Base-by-base conservation (phyloP, 495 filamentous ascomycete species). In the Penicillium canescens region DNA sequence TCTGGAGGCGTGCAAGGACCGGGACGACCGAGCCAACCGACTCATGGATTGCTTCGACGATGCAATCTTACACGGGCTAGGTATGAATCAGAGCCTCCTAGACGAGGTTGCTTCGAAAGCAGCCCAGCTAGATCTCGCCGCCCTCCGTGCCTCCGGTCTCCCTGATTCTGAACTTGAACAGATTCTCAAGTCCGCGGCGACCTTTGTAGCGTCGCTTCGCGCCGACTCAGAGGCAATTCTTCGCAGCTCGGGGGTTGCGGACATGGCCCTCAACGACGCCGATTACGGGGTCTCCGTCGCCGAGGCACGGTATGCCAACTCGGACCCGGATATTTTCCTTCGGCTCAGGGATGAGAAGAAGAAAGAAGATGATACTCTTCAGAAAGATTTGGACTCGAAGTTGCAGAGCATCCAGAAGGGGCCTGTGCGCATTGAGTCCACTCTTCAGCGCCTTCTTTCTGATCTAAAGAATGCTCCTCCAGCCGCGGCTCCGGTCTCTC, bases 31-130 rank as follows among this genome's bases (percentile, higher is more conserved):
- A 52, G 78, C 78, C 16, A 81, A 82, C 53, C 63, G 67, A 34
- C 65, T 81, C 8, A 81, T 81, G 75, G 77, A 82, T 56, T 68
- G 76, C 7, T 78, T 82, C 47, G 78, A 82, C 43, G 73, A 77
- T 47, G 78, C 76, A 11, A 77, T 80, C 14, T 63, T 81, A 51
- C 72, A 78, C 46, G 78, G 78, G 2, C 62, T 82, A 20, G 79
- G 79, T 52, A 71, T 75, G 23, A 81, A 81, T 46, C 78, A 81
- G 57, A 74, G 73, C 34, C 67, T 79, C 16, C 70, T 82, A 43
- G 79, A 82, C 54, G 76, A 78, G 28, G 61, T 79, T 52, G 63
- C 72, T 23, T 45, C 60, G 20, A 79, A 76, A 49, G 55, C 69
- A 46, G 62, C 66, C 14, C 68, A 57, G 46, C 67, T 79, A 11